Percentiles rank a stretch among this genome's conserved stretches.
Conservation (phyloP, 371 early-diverging fungal species). For the Dichotomocladium elegans region DNA sequence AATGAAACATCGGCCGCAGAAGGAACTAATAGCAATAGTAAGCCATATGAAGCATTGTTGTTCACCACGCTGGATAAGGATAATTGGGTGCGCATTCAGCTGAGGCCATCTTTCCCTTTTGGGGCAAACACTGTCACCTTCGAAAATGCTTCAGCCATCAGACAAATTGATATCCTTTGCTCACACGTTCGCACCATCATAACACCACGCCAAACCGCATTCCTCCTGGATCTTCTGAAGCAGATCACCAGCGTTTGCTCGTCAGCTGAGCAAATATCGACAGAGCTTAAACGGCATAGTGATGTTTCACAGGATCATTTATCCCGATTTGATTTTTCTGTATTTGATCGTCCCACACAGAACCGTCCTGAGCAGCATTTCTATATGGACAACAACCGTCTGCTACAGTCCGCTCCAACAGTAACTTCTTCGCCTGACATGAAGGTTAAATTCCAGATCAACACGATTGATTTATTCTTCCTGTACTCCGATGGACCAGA, state of each 20-base stretch:
- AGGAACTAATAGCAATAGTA: background rate
- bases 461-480: constrained; percentile 36
- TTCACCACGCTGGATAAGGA: constrained; percentile 36
- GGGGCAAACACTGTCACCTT: background rate
- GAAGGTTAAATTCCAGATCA: constrained; percentile 45
- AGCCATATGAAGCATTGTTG: constrained; percentile 36
- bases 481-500: constrained; percentile 36
- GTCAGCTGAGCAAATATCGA: no score
- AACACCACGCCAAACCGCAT: constrained; percentile 30
- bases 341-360: no score
- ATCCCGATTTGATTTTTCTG: no score
- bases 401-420: background rate
- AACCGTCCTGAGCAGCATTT: background rate
- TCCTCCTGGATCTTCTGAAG: constrained; percentile 27
- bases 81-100: constrained; percentile 31
- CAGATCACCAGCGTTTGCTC: no score
- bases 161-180: constrained; percentile 29
- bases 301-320: no score
- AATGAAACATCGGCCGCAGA: background rate
- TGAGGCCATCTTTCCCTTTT: constrained; percentile 25
- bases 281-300: no score
- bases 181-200: constrained; percentile 24
- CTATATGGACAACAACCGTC: background rate
- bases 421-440: constrained; percentile 11
- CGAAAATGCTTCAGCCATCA: constrained; percentile 8